These are phyloP conservation scores for Synchytrium microbalum DNA, from an alignment of 371 early-diverging fungal species.

Conservation along the genomic window DNA sequence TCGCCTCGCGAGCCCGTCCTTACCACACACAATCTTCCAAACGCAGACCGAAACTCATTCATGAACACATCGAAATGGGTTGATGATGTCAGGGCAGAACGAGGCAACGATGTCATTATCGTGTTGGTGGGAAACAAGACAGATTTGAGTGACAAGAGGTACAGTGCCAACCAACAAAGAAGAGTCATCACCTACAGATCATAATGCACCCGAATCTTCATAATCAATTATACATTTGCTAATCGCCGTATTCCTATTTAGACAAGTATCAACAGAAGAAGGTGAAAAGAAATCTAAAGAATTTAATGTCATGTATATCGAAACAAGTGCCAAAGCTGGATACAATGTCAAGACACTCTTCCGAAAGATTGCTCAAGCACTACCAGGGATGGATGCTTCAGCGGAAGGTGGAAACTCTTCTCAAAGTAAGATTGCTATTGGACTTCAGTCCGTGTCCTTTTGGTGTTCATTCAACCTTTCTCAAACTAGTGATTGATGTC, in stretches of 20 bases:
- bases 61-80: slow-evolving; percentile 96
- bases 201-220: background rate
- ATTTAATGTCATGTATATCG: slow-evolving; percentile 92
- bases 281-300: slow-evolving; percentile 95
- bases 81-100: slow-evolving; percentile 94
- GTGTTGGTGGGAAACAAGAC: slow-evolving; percentile 99
- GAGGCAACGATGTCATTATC: slow-evolving; percentile 94
- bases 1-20: background rate
- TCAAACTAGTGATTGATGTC: slow-evolving; percentile 10
- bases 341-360: slow-evolving; percentile 94
- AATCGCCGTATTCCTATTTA: slow-evolving; percentile 13
- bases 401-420: slow-evolving; percentile 15
- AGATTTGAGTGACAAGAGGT: slow-evolving; percentile 90
- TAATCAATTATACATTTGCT: background rate
- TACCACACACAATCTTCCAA: background rate
- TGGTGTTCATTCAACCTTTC: background rate
- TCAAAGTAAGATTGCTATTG: slow-evolving; percentile 14
- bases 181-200: background rate
- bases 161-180: slow-evolving; percentile 1
- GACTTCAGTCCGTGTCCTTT: background rate
- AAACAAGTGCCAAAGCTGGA: slow-evolving; percentile 94
- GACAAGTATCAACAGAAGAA: slow-evolving; percentile 90
- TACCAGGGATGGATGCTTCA: slow-evolving; percentile 76
- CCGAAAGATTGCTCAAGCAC: slow-evolving; percentile 88
- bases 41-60: slow-evolving; percentile 81